Evolutionary conservation across 768 basidiomycete species (phyloP), one percentile per base, ranked within the genome.

Genomic region (Ramaria rubella): DNA sequence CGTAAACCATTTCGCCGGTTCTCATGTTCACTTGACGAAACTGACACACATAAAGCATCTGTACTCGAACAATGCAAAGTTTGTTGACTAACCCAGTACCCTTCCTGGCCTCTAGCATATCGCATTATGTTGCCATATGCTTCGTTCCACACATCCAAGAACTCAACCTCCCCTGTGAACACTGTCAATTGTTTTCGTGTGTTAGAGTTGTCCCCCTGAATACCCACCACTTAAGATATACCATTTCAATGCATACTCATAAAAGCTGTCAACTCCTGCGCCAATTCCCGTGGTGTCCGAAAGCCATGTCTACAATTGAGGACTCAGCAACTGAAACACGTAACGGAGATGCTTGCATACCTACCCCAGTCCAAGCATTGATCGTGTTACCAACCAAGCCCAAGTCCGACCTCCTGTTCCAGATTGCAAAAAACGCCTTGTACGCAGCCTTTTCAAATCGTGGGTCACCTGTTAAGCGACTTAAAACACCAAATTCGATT

Each of bases 201-300:
- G 15, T 26, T 45, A 42, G n/a, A 34, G 19, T 23, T 11, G 29
- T 46, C 33, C 14, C 9, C 17, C 46, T 46, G 17, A 38, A 67
- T 67, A 68, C 74, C 33, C 61, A 86, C 87, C 86, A 63, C 88
- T 91, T 65, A 93, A 65, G 38, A 95, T 84, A 66, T 94, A 93
- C 83, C 91, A 92, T 65, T 94, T 94, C 43, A 94, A 70, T 11
- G 92, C 89, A 69, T 94, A 94, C 67, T 99, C 96, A 66, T 88
- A 94, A 68, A 95, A 96, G 3, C 90, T 93, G 68, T 98, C 96
- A 42, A 96, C 85, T 1, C 96, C 96, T 5, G 96, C 96, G 24
- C 95, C 95, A 30, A 94, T 88, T 1, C 87, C 81, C 26, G 83
- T 85, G 6, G 86, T 71, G 60, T 91, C 86, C 17, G 93, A 46